These are phyloP conservation scores for Amanita exitialis DNA, from an alignment of 768 basidiomycete genomes.

Conservation along the genomic window DNA sequence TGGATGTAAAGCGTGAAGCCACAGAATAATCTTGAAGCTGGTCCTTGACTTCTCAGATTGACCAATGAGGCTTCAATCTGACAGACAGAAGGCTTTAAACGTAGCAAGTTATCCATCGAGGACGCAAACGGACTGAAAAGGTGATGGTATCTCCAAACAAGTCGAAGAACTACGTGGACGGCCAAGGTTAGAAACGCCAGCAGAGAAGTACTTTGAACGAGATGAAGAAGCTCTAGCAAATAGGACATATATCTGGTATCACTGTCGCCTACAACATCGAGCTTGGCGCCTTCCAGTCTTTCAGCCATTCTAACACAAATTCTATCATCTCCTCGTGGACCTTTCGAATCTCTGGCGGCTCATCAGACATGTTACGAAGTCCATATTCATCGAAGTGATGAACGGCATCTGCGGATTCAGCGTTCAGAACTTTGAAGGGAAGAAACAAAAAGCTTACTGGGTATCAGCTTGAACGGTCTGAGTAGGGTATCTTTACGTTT, in stretches of 20 bases:
- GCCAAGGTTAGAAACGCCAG: too few relatives aligned
- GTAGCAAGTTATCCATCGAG: too few relatives aligned
- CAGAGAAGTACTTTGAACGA: too few relatives aligned
- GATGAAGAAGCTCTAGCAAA: too few relatives aligned
- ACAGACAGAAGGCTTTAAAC: too few relatives aligned
- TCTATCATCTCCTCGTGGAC: slow-evolving; percentile 75
- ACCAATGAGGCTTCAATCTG: too few relatives aligned
- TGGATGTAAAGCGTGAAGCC: too few relatives aligned
- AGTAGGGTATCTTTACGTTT: slow-evolving; percentile 62
- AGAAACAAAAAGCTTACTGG: slow-evolving; percentile 36
- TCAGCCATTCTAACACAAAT: slow-evolving; percentile 72
- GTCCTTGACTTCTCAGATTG: too few relatives aligned
- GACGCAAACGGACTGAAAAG: too few relatives aligned
- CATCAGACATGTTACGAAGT: slow-evolving; percentile 42
- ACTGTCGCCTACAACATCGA: not conserved
- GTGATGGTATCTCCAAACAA: too few relatives aligned
- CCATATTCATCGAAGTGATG: slow-evolving; percentile 81
- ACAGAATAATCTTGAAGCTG: too few relatives aligned
- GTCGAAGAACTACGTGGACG: too few relatives aligned
- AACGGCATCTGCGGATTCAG: slow-evolving; percentile 39
- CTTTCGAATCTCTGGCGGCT: slow-evolving; percentile 69
- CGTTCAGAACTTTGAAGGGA: not conserved
- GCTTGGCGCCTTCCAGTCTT: slow-evolving; percentile 3
- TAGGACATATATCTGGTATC: not conserved
- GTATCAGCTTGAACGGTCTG: slow-evolving; percentile 81